Evolutionary conservation across 2,329 filamentous ascomycete species (phyloP).

Genomic region (Sporothrix schenckii): DNA sequence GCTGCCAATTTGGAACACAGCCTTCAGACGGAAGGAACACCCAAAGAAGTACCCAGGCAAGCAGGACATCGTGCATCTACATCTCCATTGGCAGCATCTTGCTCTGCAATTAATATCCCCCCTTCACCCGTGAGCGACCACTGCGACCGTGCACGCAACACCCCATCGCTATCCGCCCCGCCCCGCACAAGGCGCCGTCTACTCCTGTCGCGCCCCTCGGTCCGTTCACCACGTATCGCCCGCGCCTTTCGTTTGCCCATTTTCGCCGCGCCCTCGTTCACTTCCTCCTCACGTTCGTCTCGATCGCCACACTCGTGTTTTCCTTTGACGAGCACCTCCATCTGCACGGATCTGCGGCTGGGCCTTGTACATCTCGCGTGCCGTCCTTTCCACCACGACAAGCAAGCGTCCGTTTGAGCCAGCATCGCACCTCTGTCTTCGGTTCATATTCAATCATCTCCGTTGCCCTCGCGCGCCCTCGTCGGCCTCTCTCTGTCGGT

Average conservation of each 20-base stretch:
- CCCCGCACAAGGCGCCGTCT: not conserved
- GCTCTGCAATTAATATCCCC: not conserved
- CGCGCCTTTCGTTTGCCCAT: not conserved
- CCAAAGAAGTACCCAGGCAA: not conserved
- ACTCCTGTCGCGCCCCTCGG: conserved; percentile 13
- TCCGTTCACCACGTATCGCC: not conserved
- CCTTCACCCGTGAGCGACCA: not conserved
- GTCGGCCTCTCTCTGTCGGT: not conserved
- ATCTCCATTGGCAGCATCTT: not conserved
- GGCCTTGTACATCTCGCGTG: not conserved
- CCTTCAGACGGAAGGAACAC: conserved; percentile 13
- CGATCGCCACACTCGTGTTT: not conserved
- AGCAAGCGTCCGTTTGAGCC: not conserved
- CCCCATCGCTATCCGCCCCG: not conserved
- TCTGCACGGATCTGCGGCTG: not conserved
- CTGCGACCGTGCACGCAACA: not conserved
- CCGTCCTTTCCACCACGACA: too few species aligned
- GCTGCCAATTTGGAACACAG: conserved; percentile 24
- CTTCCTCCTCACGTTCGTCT: not conserved
- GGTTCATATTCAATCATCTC: not conserved
- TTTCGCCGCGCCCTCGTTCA: conserved; percentile 21
- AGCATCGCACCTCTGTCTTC: not conserved
- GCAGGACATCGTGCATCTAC: not conserved
- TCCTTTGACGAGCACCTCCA: not conserved
- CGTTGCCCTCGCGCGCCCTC: not conserved